Evolutionary conservation across 495 filamentous ascomycete species (phyloP).

Genomic region (Lophiotrema nucula): DNA sequence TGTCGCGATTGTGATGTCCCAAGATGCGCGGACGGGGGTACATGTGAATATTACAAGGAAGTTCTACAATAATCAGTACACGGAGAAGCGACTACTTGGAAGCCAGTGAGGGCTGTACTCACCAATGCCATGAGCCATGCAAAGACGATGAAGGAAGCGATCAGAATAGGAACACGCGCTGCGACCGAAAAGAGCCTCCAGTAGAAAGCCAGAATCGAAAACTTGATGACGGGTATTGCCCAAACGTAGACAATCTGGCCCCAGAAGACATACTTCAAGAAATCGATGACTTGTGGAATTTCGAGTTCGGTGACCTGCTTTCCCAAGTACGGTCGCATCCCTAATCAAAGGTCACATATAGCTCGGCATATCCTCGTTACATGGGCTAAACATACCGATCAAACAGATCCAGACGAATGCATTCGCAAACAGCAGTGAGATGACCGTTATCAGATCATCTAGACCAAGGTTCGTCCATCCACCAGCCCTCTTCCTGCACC

Average conservation of each 20-base stretch:
- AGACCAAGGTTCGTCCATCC: conserved; percentile 17
- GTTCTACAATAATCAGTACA: conserved; percentile 1
- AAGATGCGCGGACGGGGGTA: conserved; percentile 4
- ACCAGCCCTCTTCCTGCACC: conserved; percentile 10
- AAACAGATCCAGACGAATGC: conserved; percentile 15
- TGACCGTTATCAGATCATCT: conserved; percentile 24
- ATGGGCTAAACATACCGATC: conserved; percentile 1
- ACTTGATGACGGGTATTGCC: conserved; percentile 23
- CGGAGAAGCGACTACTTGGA: neutral
- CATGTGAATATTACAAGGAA: conserved; percentile 12
- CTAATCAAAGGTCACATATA: neutral
- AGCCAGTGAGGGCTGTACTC: neutral
- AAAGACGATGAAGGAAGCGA: neutral
- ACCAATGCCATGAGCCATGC: conserved; percentile 12
- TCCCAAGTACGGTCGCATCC: neutral
- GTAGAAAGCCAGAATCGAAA: conserved; percentile 32
- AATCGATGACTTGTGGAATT: neutral
- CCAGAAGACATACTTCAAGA: conserved; percentile 20
- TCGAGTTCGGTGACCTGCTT: neutral
- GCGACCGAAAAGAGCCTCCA: conserved; percentile 26
- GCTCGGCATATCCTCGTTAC: neutral
- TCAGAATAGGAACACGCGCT: conserved; percentile 3
- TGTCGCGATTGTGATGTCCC: conserved; percentile 9
- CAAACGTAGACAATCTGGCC: conserved; percentile 25
- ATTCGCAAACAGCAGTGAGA: conserved; percentile 15